phyloP scores from a whole-genome alignment of 148 eudicot genomes.

The Cornus controversa region DNA sequence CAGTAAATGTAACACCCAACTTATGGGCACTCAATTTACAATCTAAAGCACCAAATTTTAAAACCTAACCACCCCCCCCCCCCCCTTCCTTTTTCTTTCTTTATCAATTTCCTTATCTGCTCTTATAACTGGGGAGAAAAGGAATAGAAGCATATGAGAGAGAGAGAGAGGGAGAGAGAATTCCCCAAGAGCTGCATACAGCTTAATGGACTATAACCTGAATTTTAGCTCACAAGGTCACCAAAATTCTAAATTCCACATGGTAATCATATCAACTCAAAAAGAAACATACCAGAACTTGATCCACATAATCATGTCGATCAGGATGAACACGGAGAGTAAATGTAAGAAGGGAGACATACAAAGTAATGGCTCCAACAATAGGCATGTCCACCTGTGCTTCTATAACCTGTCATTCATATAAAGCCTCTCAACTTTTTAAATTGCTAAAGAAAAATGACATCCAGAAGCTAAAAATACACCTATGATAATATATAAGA shows the following conservation, averaged over 20 bases:
- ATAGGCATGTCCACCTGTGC: conserved; percentile 93
- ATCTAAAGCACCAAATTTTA: too few relatives aligned
- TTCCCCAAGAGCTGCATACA: neutral
- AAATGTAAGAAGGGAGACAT: conserved; percentile 91
- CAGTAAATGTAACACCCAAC: neutral
- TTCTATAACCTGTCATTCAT: conserved; percentile 75
- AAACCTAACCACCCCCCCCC: neutral
- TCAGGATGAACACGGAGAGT: conserved; percentile 98
- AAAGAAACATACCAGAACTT: conserved; percentile 77
- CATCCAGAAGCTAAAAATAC: neutral
- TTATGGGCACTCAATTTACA: neutral
- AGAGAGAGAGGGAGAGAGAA: neutral
- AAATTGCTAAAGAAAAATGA: neutral
- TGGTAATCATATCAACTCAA: neutral
- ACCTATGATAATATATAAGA: neutral
- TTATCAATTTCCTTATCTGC: neutral
- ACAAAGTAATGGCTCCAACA: conserved; percentile 85
- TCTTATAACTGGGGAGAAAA: conserved; percentile 6
- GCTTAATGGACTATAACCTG: neutral
- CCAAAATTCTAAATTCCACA: neutral
- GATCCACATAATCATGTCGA: conserved; percentile 97
- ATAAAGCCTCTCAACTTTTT: conserved; percentile 1
- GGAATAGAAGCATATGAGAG: conserved; percentile 5
- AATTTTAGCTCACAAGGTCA: neutral
- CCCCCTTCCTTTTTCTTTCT: too few relatives aligned